These are phyloP conservation scores for Wickerhamomyces silvicola DNA, from an alignment of 805 yeast genomes.

Conservation along the genomic window DNA sequence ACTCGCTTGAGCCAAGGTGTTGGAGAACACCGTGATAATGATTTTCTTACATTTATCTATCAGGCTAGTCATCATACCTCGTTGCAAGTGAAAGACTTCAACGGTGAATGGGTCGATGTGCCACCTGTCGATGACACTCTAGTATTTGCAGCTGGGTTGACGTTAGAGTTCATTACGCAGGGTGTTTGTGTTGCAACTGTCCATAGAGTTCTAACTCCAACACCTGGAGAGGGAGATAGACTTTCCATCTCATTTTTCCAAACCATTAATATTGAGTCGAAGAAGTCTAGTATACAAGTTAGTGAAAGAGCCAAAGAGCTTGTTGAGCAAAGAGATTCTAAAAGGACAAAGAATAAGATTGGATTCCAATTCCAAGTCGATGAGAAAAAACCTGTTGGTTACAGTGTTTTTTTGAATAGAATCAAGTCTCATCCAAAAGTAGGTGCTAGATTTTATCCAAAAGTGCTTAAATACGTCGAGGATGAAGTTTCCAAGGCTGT, in stretches of 20 bases:
- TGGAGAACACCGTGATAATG: constrained; percentile 56
- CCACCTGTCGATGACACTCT: constrained; percentile 34
- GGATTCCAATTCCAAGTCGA: constrained; percentile 23
- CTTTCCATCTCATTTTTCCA: constrained; percentile 43
- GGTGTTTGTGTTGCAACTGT: constrained; percentile 46
- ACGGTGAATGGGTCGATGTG: constrained; percentile 42
- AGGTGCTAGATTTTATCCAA: constrained; percentile 39
- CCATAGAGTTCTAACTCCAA: constrained; percentile 33
- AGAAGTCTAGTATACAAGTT: constrained; percentile 14
- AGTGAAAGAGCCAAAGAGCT: constrained; percentile 10
- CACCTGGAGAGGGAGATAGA: constrained; percentile 25
- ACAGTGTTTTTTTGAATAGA: constrained; percentile 39
- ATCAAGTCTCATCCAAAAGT: constrained; percentile 46
- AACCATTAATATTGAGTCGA: constrained; percentile 32
- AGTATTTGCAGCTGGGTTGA: constrained; percentile 45
- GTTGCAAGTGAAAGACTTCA: constrained; percentile 40
- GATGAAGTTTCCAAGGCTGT: constrained; percentile 3
- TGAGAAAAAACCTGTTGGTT: constrained; percentile 35
- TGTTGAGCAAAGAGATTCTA: constrained; percentile 13
- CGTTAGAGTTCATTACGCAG: constrained; percentile 40
- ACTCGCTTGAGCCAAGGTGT: constrained; percentile 34
- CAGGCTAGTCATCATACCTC: constrained; percentile 46
- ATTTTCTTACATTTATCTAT: constrained; percentile 51
- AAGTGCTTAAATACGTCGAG: constrained; percentile 29
- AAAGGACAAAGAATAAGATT: constrained; percentile 15